Conservation (phyloP, 2,329 filamentous ascomycete genomes). For the Colletotrichum endophyticum region DNA sequence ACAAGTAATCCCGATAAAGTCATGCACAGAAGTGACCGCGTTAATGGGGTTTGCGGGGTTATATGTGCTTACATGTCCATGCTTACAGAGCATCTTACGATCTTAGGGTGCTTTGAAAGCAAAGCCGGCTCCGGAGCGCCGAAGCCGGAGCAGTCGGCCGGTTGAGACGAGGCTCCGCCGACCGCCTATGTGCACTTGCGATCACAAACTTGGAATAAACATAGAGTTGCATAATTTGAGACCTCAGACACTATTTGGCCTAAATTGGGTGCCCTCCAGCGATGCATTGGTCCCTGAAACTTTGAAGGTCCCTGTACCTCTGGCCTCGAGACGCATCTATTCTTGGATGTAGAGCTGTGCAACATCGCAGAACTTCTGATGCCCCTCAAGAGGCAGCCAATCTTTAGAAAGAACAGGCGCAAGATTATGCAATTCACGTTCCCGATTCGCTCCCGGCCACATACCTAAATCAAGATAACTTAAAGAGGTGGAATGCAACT, state of each 20-base stretch:
- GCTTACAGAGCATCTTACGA: background rate
- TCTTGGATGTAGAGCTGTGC: background rate
- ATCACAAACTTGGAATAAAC: background rate
- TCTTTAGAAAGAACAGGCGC: fast-evolving
- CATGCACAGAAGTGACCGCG: background rate
- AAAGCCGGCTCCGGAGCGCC: background rate
- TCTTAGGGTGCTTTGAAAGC: background rate
- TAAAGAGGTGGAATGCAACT: background rate
- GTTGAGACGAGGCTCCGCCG: background rate
- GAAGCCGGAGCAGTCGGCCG: background rate
- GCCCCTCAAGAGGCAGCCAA: fast-evolving
- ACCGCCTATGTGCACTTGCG: background rate
- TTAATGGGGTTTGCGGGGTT: background rate
- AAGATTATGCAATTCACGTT: fast-evolving
- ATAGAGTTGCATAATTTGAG: background rate
- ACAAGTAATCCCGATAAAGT: background rate
- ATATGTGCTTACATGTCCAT: background rate
- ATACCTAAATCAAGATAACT: background rate
- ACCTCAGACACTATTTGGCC: background rate
- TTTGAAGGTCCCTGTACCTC: background rate
- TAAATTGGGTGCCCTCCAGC: fast-evolving
- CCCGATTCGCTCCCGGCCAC: background rate
- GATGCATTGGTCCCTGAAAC: background rate
- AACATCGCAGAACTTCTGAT: fast-evolving
- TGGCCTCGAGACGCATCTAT: background rate